phyloP scores from a whole-genome alignment of 2,329 filamentous ascomycete genomes.

The Aspergillus cejpii region DNA sequence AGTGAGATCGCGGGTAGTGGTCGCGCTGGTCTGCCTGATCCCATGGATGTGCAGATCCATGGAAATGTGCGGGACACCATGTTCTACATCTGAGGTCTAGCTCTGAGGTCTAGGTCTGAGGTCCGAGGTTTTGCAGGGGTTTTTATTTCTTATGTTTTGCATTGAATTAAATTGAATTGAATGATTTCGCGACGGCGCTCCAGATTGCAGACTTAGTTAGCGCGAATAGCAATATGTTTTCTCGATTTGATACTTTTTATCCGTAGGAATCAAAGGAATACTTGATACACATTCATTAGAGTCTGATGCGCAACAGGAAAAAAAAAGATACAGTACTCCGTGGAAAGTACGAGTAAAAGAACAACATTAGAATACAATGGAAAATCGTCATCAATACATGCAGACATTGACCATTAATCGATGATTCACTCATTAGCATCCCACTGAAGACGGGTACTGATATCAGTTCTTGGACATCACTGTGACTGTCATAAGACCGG shows the following conservation, averaged over 20 bases:
- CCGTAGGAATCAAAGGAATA: not conserved
- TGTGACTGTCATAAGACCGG: too few relatives aligned
- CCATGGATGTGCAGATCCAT: constrained; percentile 24
- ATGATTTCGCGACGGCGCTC: too few relatives aligned
- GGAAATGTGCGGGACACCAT: constrained; percentile 29
- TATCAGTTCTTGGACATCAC: not conserved
- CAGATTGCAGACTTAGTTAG: not conserved
- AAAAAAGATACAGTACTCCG: not conserved
- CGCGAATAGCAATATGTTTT: too few relatives aligned
- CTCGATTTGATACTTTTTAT: not conserved
- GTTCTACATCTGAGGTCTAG: constrained; percentile 33
- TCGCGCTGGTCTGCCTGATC: constrained; percentile 1
- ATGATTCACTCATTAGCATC: not conserved
- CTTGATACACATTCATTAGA: not conserved
- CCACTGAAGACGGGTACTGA: not conserved
- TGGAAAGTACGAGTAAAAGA: not conserved
- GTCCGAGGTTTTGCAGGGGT: too few relatives aligned
- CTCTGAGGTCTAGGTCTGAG: not conserved
- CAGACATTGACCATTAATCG: not conserved
- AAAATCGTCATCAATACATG: not conserved
- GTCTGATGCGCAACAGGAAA: not conserved
- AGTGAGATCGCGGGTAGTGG: constrained; percentile 21
- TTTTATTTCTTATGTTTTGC: too few relatives aligned
- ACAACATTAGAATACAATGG: not conserved
- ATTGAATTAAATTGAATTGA: too few relatives aligned